Conservation (phyloP, 2,329 filamentous ascomycete species). For the Elsinoe ampelina region DNA sequence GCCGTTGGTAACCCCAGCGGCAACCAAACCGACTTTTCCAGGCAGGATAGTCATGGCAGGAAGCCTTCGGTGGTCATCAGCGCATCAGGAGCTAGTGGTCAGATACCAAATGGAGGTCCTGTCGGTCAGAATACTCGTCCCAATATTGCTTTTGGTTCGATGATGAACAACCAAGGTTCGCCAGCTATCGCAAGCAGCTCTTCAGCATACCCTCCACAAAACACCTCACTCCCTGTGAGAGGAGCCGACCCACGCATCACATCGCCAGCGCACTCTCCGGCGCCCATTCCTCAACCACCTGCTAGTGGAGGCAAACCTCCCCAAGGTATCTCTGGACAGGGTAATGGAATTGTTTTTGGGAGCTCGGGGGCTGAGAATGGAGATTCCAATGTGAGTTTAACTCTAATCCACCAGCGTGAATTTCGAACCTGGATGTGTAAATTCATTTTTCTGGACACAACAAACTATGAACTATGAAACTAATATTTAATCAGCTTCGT, state of each 20-base stretch:
- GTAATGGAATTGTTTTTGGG: constrained; percentile 68
- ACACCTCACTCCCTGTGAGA: constrained; percentile 43
- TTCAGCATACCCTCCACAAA: constrained; percentile 54
- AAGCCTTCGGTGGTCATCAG: constrained; percentile 90
- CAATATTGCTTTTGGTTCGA: constrained; percentile 71
- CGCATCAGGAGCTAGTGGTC: constrained; percentile 67
- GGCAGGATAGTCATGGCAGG: constrained; percentile 60
- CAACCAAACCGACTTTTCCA: constrained; percentile 40
- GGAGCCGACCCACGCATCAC: constrained; percentile 59
- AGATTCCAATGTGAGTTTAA: constrained; percentile 59
- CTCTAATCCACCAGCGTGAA: constrained; percentile 13
- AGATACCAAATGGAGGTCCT: constrained; percentile 66
- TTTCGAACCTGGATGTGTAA: constrained; percentile 9
- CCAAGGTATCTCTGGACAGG: constrained; percentile 60
- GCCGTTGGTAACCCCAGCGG: constrained; percentile 30
- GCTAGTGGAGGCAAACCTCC: constrained; percentile 78
- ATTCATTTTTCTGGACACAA: not conserved
- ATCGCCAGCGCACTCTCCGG: constrained; percentile 81
- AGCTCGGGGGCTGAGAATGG: constrained; percentile 63
- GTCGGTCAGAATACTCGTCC: constrained; percentile 47
- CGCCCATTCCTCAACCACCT: constrained; percentile 82
- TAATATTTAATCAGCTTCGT: constrained; percentile 14
- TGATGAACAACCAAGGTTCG: constrained; percentile 46
- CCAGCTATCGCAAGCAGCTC: constrained; percentile 57
- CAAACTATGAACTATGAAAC: not conserved